A percentile compares a stretch with the other conserved stretches of the same genome.
These are phyloP conservation scores for Pelagomonas calceolata DNA, from an alignment of 108 stramenopile species.

Conservation along the genomic window DNA sequence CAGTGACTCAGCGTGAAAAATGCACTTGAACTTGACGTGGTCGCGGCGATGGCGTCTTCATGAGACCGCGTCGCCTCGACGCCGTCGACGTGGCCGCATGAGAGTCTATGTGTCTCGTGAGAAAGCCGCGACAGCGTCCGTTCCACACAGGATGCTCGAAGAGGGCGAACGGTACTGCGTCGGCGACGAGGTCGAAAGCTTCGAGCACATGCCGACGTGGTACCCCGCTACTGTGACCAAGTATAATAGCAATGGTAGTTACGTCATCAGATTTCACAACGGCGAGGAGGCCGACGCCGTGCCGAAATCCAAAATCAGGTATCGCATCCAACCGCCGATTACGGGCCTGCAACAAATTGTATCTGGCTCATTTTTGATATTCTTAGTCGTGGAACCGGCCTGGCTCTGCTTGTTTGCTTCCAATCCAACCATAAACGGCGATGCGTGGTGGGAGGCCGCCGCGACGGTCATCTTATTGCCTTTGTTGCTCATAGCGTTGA, in stretches of 20 bases:
- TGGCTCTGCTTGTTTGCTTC: background rate
- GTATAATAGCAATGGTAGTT: background rate
- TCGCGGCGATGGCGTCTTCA: no score
- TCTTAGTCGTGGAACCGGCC: background rate
- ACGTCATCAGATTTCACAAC: background rate
- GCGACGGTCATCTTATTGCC: background rate
- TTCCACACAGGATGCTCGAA: no score
- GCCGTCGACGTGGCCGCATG: no score
- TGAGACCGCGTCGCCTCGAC: no score
- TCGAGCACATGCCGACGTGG: background rate
- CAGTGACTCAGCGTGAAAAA: no score
- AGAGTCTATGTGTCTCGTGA: no score
- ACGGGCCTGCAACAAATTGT: background rate
- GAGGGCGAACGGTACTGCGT: background rate
- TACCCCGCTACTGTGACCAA: background rate
- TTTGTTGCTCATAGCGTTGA: no score
- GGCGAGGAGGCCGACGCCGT: background rate
- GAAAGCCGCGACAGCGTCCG: no score
- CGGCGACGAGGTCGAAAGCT: background rate
- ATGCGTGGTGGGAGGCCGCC: background rate
- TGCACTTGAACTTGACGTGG: no score
- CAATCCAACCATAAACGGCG: background rate
- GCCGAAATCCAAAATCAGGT: background rate
- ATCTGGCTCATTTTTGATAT: background rate
- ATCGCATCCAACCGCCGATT: background rate